Percentiles rank a stretch among this genome's conserved stretches.
Conservation (phyloP, 176 grass and related monocot species). For the Bothriochloa decipiens region DNA sequence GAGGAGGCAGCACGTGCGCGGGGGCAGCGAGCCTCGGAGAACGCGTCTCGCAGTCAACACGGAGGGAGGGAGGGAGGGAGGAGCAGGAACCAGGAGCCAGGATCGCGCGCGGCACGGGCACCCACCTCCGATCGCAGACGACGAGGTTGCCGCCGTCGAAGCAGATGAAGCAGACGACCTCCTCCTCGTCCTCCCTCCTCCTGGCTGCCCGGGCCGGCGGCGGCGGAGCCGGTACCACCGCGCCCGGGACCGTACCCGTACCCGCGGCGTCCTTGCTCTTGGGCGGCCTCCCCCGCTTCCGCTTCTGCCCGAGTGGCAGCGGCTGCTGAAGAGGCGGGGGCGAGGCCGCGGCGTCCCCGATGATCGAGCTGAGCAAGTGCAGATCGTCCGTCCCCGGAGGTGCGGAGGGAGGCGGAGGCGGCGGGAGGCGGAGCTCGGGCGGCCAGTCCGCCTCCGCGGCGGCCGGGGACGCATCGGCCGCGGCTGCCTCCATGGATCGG, state of each 20-base stretch:
- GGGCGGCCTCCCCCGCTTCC: conserved; percentile 80
- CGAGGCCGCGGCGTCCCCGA: neutral
- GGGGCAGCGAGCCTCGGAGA: neutral
- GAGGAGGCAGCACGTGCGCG: neutral
- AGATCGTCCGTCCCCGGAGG: conserved; percentile 43
- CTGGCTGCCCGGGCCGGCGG: too few species aligned
- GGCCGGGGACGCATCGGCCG: neutral
- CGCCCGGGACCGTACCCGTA: too few species aligned
- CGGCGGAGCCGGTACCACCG: neutral
- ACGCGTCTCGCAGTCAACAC: neutral
- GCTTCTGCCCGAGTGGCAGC: conserved; percentile 34
- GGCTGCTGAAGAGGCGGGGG: neutral
- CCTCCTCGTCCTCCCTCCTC: conserved; percentile 67
- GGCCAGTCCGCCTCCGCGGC: conserved; percentile 22
- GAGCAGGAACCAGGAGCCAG: too few species aligned
- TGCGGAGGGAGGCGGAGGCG: conserved; percentile 5
- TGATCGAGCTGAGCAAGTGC: conserved; percentile 63
- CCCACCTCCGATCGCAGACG: conserved; percentile 90
- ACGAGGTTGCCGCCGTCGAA: conserved; percentile 95
- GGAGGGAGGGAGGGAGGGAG: neutral
- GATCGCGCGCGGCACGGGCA: too few species aligned
- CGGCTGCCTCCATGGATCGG: conserved; percentile 43
- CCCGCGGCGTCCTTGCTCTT: too few species aligned
- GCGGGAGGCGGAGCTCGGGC: conserved; percentile 29
- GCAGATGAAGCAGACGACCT: conserved; percentile 99